phyloP scores from a whole-genome alignment of 78 protist genomes.

The Dictyostelium intermedium region DNA sequence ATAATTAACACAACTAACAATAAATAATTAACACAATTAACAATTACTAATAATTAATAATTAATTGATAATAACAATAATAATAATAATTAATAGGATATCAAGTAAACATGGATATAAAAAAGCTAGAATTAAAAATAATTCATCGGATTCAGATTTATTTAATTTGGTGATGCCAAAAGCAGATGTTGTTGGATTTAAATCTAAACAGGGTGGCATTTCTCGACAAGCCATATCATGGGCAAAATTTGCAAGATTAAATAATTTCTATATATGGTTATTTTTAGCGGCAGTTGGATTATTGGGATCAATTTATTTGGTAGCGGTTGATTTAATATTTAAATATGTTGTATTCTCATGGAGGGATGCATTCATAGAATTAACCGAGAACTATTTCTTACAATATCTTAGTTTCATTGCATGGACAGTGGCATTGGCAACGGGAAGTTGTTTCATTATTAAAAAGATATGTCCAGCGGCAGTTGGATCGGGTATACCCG shows the following conservation, averaged over 20 bases:
- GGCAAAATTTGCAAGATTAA: constrained; percentile 46
- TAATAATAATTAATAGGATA: background rate
- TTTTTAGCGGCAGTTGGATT: constrained; percentile 39
- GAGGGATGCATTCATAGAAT: background rate
- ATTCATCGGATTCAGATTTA: constrained; percentile 65
- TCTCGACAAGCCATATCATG: constrained; percentile 63
- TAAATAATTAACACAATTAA: no score
- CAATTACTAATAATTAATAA: no score
- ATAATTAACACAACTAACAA: no score
- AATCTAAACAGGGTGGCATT: constrained; percentile 68
- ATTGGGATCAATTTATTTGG: constrained; percentile 6
- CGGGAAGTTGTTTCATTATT: background rate
- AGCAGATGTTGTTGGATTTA: constrained; percentile 58
- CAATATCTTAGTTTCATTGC: constrained; percentile 41
- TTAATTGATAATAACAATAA: background rate
- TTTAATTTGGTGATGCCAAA: constrained; percentile 75
- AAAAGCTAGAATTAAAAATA: constrained; percentile 21
- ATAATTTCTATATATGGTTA: constrained; percentile 63
- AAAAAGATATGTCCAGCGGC: constrained; percentile 15
- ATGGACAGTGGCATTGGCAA: constrained; percentile 45
- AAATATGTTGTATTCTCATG: constrained; percentile 35
- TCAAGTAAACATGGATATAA: constrained; percentile 80
- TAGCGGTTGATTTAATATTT: constrained; percentile 45
- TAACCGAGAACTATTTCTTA: constrained; percentile 26
- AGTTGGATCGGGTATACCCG: constrained; percentile 88